Evolutionary conservation across 768 basidiomycete species (phyloP).

Genomic region (Grammothele lineata): DNA sequence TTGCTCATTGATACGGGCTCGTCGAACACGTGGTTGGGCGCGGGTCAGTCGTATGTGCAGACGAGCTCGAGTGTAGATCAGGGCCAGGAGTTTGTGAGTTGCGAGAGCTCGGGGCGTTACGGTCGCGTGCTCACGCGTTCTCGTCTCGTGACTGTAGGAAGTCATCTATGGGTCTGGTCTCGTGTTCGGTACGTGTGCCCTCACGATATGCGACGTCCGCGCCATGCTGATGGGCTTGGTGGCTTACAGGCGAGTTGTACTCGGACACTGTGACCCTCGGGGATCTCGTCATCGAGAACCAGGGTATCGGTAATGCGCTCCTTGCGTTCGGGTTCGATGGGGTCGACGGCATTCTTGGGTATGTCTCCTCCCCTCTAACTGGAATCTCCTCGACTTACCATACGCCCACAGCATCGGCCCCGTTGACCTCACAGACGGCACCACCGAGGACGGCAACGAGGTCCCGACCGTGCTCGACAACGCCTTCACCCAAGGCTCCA

Average conservation of each 20-base stretch:
- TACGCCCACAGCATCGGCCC: conserved; percentile 37
- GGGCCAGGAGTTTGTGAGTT: conserved; percentile 17
- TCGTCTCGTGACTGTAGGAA: not conserved
- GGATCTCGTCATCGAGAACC: conserved; percentile 42
- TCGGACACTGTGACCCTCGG: conserved; percentile 53
- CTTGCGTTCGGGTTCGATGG: conserved; percentile 36
- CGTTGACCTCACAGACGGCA: conserved; percentile 44
- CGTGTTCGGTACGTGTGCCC: not conserved
- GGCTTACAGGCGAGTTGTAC: conserved; percentile 19
- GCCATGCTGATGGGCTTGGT: not conserved
- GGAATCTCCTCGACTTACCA: not conserved
- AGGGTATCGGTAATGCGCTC: conserved; percentile 62
- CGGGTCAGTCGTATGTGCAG: conserved; percentile 11
- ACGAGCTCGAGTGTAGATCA: conserved; percentile 17
- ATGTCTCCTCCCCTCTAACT: not conserved
- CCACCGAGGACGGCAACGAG: not conserved
- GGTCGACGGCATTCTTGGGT: conserved; percentile 67
- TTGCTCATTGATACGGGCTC: conserved; percentile 20
- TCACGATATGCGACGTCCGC: not conserved
- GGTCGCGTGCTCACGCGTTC: not conserved
- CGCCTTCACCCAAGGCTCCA: conserved; percentile 26
- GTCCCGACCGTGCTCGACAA: conserved; percentile 39
- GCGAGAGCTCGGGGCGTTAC: not conserved
- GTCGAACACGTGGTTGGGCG: conserved; percentile 25
- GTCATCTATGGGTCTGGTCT: conserved; percentile 12